phyloP scores from a whole-genome alignment of 192 early-diverging fungal species.

The Allomyces arbusculus region DNA sequence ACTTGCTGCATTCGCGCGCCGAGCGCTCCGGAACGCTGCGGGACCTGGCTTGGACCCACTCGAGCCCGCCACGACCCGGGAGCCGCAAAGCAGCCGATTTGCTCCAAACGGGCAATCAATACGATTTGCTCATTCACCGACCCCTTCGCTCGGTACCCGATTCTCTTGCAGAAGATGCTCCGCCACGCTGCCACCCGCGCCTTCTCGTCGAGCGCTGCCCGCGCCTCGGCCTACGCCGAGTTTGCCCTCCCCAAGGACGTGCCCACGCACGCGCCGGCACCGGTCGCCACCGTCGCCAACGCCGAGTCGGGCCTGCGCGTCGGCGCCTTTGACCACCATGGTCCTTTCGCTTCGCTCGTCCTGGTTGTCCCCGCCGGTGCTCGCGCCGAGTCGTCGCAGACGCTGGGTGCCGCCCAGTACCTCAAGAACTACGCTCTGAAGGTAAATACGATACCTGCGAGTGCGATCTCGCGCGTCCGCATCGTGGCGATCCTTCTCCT shows the following conservation, averaged over 20 bases:
- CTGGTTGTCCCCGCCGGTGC: constrained; percentile 76
- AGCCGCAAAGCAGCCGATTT: too few relatives aligned
- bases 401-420: constrained; percentile 69
- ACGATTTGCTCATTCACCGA: too few relatives aligned
- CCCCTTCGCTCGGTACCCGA: too few relatives aligned
- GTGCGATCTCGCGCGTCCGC: background rate
- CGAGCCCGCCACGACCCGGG: too few relatives aligned
- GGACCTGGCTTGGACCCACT: too few relatives aligned
- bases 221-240: background rate
- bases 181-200: background rate
- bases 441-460: constrained; percentile 19
- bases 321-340: constrained; percentile 19
- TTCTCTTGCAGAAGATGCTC: background rate
- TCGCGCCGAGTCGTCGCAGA: constrained; percentile 52
- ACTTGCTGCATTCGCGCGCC: too few relatives aligned
- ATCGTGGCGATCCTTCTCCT: background rate
- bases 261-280: background rate
- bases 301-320: background rate
- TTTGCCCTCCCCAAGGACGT: background rate
- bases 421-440: constrained; percentile 78
- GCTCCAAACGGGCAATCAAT: too few relatives aligned
- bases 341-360: constrained; percentile 55
- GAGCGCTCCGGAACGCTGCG: too few relatives aligned
- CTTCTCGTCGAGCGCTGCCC: background rate
- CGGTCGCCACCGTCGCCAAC: background rate